These are phyloP conservation scores for Ceratobasidium theobromae DNA, from an alignment of 1,284 basidiomycete genomes.

Conservation along the genomic window DNA sequence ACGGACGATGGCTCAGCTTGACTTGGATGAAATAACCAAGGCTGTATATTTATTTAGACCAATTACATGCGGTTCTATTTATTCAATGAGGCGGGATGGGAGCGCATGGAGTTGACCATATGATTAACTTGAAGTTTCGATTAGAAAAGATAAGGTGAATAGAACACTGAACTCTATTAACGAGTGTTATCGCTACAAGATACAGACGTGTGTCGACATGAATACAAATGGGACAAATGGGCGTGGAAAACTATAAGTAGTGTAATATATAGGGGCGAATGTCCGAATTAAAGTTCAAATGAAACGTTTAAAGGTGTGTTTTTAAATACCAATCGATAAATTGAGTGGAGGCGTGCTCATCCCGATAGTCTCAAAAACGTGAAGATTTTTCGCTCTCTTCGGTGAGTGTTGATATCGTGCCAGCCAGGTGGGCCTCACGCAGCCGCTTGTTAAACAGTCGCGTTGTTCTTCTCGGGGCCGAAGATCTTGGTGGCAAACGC, in stretches of 20 bases:
- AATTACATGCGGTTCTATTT: no score
- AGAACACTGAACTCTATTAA: background rate
- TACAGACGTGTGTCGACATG: background rate
- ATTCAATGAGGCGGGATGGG: background rate
- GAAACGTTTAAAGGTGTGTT: background rate
- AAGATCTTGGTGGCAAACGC: slow-evolving; percentile 18
- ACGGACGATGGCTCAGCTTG: background rate
- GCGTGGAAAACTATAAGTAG: background rate
- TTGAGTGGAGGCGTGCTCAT: background rate
- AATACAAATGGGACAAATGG: background rate
- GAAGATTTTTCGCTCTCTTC: slow-evolving; percentile 21
- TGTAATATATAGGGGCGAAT: background rate
- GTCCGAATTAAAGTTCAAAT: background rate
- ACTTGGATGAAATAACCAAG: background rate
- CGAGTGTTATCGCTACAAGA: background rate
- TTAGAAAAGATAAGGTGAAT: slow-evolving; percentile 16
- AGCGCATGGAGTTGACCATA: background rate
- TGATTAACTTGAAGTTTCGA: background rate
- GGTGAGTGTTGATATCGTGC: slow-evolving; percentile 29
- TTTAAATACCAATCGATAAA: background rate
- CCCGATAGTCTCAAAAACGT: background rate
- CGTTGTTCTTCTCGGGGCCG: slow-evolving; percentile 20
- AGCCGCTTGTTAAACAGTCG: slow-evolving; percentile 28
- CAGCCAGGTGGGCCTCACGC: slow-evolving; percentile 32
- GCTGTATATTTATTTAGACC: slow-evolving; percentile 19